Base-by-base conservation (phyloP, 805 yeast genomes). In the Saccharomycopsis synnaedendra region DNA sequence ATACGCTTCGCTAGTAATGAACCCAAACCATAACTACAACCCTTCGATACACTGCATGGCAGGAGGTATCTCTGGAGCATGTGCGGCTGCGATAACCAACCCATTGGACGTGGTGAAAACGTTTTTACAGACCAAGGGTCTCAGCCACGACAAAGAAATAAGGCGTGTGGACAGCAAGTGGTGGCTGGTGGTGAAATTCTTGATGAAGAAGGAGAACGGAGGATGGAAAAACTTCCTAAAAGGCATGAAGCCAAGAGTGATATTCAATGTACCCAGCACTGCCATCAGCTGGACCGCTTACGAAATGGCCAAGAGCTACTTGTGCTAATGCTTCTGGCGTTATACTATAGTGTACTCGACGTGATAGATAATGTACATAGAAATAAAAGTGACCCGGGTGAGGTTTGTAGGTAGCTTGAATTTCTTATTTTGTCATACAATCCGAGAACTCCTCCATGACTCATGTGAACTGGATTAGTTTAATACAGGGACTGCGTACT, bases 221-320 rank as follows among this genome's bases (percentile, higher is more conserved):
- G 89, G 89, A 5, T 58, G 70, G 54, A 54, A 57, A 19, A 93
- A 95, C 0, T 93, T 93, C 62, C 61, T 74, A 58, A 74, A 95
- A 56, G 98, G 98, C 19, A 70, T 87, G 58, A 79, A 82, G 59
- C 97, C 98, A 42, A 78, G 98, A 64, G 80, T 93, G 48, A 80
- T 90, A 33, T 84, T 93, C 55, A 88, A 88, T 64, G 88, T 90
- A 62, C 98, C 98, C 28, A 80, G 94, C 42, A 90, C 97, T 5
- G 97, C 97, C 27, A 88, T 90, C 53, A 81, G 95, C 55, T 90
- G 97, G 97, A 90, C 97, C 1, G 86, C 95, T 31, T 90, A 90
- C 64, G 98, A 90, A 64, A 85, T 89, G 90, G 97, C 96, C 41
- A 90, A 90, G 66, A 81, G 77, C 55, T 71, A 82, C 55, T 64